These are phyloP conservation scores for Botryotinia convoluta DNA, from an alignment of 2,329 filamentous ascomycete species.

Conservation along the genomic window DNA sequence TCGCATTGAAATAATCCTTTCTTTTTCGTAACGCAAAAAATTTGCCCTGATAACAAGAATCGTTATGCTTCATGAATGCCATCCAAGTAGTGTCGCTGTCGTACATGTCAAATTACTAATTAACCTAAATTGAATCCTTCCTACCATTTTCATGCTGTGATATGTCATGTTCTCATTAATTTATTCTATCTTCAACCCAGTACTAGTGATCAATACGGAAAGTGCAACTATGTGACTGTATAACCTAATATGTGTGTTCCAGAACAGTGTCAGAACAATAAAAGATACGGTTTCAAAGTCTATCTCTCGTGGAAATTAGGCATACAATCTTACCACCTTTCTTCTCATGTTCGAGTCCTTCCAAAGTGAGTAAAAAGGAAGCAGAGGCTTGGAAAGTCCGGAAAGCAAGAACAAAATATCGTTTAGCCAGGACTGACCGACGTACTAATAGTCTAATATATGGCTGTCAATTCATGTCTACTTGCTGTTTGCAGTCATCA, in stretches of 20 bases:
- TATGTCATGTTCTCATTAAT: not conserved
- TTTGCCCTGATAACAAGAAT: not conserved
- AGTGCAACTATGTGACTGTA: not conserved
- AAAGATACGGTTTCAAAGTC: no score
- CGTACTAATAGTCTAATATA: not conserved
- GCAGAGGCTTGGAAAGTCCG: no score
- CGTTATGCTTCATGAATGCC: not conserved
- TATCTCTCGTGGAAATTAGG: no score
- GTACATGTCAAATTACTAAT: not conserved
- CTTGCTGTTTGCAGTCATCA: not conserved
- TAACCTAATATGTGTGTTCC: not conserved
- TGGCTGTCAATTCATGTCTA: not conserved
- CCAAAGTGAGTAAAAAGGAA: no score
- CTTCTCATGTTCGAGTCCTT: no score
- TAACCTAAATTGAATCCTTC: not conserved
- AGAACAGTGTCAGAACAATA: no score
- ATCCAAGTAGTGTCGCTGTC: not conserved
- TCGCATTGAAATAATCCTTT: no score
- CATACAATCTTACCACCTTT: no score
- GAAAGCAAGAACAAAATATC: no score
- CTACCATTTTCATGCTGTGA: not conserved
- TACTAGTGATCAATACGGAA: not conserved
- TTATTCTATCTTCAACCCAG: not conserved
- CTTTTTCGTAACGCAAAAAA: not conserved
- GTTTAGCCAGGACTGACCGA: not conserved